phyloP scores from a whole-genome alignment of 352 stramenopile genomes.

The Stramenopiles sp. region DNA sequence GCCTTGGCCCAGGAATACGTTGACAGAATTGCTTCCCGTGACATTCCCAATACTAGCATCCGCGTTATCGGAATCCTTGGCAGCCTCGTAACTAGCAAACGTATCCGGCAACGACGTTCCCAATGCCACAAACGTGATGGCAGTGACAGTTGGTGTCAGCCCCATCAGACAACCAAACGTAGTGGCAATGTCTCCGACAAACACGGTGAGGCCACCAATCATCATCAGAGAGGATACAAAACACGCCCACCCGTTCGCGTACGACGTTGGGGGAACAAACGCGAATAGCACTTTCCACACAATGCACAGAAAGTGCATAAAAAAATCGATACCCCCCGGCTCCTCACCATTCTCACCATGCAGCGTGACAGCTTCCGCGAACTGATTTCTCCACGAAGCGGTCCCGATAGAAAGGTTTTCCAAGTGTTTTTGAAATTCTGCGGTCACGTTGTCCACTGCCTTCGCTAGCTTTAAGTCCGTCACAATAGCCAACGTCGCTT shows the following conservation, averaged over 20 bases:
- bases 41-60: conserved; percentile 30
- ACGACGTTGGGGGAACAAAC: conserved; percentile 25
- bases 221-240: conserved; percentile 26
- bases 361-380: conserved; percentile 21
- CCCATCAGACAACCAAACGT: conserved; percentile 30
- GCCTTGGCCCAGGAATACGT: conserved; percentile 30
- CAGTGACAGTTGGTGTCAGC: conserved; percentile 22
- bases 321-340: conserved; percentile 16
- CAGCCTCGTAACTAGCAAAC: conserved; percentile 26
- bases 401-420: conserved; percentile 17
- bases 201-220: conserved; percentile 24
- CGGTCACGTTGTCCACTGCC: no score
- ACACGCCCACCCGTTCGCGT: conserved; percentile 19
- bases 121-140: conserved; percentile 30
- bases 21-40: conserved; percentile 29
- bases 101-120: conserved; percentile 29
- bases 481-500: no score
- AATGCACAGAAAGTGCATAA: conserved; percentile 23
- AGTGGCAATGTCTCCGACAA: conserved; percentile 27
- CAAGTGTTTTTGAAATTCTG: no score
- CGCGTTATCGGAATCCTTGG: conserved; percentile 23
- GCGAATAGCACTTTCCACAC: conserved; percentile 26
- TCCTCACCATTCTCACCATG: conserved; percentile 19
- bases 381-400: conserved; percentile 20
- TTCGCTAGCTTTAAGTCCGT: no score